Evolutionary conservation across 257 asterid species (phyloP).

Genomic region (Lantana camara): DNA sequence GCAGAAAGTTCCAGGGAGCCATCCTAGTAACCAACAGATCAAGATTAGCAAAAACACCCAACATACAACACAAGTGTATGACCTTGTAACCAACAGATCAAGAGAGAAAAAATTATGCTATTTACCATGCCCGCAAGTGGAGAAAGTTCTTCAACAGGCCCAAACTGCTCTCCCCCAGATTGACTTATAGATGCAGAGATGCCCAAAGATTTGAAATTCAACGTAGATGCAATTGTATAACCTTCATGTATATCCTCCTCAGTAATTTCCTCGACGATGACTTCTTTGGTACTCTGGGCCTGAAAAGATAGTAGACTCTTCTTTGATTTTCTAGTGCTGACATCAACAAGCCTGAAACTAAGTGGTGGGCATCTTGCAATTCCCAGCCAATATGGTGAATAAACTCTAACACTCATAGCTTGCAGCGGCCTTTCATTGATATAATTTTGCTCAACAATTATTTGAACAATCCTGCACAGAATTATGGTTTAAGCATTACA

Average conservation of each 20-base stretch:
- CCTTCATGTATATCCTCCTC: constrained; percentile 89
- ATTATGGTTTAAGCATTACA: constrained; percentile 9
- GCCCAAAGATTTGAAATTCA: constrained; percentile 82
- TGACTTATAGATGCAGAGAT: constrained; percentile 74
- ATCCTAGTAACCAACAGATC: constrained; percentile 58
- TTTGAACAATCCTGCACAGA: constrained; percentile 74
- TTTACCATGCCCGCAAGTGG: constrained; percentile 90
- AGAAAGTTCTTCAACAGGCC: constrained; percentile 84
- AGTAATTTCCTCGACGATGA: constrained; percentile 76
- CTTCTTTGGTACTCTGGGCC: constrained; percentile 57
- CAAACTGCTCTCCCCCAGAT: constrained; percentile 75
- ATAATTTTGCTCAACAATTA: constrained; percentile 79
- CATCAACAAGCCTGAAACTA: constrained; percentile 72
- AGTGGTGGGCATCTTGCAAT: constrained; percentile 90
- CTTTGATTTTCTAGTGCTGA: constrained; percentile 49
- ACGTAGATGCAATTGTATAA: constrained; percentile 81
- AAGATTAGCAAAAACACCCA: constrained; percentile 20
- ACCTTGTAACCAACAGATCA: constrained; percentile 22
- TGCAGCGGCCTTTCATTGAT: constrained; percentile 58
- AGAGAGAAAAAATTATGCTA: constrained; percentile 22
- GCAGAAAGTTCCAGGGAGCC: constrained; percentile 90
- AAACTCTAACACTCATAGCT: constrained; percentile 67
- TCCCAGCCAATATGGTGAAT: constrained; percentile 88
- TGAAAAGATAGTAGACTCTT: constrained; percentile 63
- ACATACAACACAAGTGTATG: no score